Evolutionary conservation across 2,329 filamentous ascomycete genomes (phyloP), one percentile per base, ranked within the genome.

Genomic region (Colletotrichum tropicicola): DNA sequence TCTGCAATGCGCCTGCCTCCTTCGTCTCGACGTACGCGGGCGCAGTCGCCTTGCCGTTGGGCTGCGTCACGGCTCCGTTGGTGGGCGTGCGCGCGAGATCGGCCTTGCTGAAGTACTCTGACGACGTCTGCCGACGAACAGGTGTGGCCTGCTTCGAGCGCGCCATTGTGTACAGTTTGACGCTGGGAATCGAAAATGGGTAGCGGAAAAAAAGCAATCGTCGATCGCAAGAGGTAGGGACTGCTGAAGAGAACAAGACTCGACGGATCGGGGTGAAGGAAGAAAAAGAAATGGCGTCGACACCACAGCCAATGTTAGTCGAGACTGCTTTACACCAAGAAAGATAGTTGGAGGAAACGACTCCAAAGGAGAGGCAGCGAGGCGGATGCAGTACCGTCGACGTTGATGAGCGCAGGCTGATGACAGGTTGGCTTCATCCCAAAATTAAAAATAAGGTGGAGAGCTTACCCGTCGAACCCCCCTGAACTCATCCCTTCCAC

Each of bases 111-210:
- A 89, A 86, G 74, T 88, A 87, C 73, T 92, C 89, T 25, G 89
- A 90, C 7, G 90, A 92, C 3, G 87, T 80, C 69, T 88, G 85
- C 74, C 90, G 88, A 75, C 88, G 86, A 62, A 91, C 78, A 9
- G 91, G 89, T 51, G 80, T 82, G 39, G 85, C 80, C 78, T 92
- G 90, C 78, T 94, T 93, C 59, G 85, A 86, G 72, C 91, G 88
- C 65, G 90, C 91, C 91, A 94, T 93, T 68, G 69, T 43, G 37
- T 28, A n/a, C 15, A 30, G 48, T 27, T n/a, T 48, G 21, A 25
- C 25, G 48, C 41, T 27, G 32, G 10, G 27, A 21, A 32, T 35
- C 15, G n/a, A n/a, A n/a, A n/a, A n/a, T 15, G 30, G 30, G 37
- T 41, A 7, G 12, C 13, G 37, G 37, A 15, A 37, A 32, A 32